These are phyloP conservation scores for Pythium aristosporum DNA, from an alignment of 352 stramenopile genomes.

Conservation along the genomic window DNA sequence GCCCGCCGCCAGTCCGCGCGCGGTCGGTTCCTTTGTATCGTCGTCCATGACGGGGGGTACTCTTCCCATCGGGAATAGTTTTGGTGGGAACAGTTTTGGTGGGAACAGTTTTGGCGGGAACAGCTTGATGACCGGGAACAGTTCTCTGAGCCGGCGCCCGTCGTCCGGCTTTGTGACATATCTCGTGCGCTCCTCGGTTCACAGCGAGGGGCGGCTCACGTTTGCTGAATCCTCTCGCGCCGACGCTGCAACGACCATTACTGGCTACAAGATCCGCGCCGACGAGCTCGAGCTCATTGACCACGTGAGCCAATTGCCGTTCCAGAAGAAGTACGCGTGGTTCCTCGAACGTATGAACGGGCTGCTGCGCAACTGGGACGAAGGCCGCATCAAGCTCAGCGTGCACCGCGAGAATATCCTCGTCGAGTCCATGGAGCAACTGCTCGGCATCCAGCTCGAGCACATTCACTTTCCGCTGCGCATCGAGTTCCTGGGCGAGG, in stretches of 20 bases:
- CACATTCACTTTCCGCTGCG: constrained; percentile 80
- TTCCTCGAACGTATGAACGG: constrained; percentile 75
- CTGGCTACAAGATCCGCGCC: constrained; percentile 54
- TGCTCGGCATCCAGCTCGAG: constrained; percentile 68
- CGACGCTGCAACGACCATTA: constrained; percentile 63
- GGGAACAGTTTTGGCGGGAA: background rate
- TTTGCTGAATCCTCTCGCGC: constrained; percentile 63
- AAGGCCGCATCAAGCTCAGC: constrained; percentile 81
- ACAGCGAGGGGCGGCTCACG: constrained; percentile 52
- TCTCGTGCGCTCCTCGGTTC: constrained; percentile 63
- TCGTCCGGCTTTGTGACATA: constrained; percentile 73
- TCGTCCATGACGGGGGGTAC: too few relatives aligned
- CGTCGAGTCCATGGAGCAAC: constrained; percentile 80
- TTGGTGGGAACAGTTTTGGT: too few relatives aligned
- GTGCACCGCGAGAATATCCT: constrained; percentile 74
- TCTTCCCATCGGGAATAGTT: too few relatives aligned
- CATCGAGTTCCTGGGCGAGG: constrained; percentile 86
- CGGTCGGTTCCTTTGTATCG: background rate
- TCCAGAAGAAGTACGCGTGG: constrained; percentile 82
- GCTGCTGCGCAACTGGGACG: constrained; percentile 68
- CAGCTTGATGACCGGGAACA: background rate
- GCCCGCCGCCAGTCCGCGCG: background rate
- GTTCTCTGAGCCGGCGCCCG: constrained; percentile 25
- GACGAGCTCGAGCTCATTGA: constrained; percentile 65
- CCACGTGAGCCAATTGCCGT: constrained; percentile 61